Percentiles rank a stretch among this genome's conserved stretches.
phyloP scores from a whole-genome alignment of 2,329 filamentous ascomycete species.

The Magnaporthiopsis poae region DNA sequence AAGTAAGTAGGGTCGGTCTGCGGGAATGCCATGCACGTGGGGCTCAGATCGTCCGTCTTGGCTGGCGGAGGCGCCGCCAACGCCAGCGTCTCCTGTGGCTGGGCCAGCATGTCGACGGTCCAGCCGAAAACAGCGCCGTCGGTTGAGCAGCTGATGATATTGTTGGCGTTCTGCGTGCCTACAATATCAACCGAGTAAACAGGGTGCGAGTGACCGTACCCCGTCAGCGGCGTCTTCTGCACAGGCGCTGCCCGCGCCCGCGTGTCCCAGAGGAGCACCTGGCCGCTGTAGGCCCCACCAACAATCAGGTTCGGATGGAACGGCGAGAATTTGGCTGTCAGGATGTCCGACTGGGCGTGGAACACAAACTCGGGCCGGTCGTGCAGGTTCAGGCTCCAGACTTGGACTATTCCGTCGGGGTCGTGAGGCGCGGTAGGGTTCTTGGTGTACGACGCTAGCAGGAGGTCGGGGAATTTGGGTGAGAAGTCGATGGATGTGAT shows the following conservation, averaged over 20 bases:
- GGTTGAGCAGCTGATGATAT: conserved; percentile 93
- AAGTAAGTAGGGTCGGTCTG: conserved; percentile 95
- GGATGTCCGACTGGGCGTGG: conserved; percentile 87
- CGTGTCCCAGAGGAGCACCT: conserved; percentile 95
- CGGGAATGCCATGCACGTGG: conserved; percentile 89
- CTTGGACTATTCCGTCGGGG: conserved; percentile 82
- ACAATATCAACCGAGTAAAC: conserved; percentile 94
- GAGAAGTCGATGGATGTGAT: conserved; percentile 93
- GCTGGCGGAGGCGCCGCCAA: conserved; percentile 75
- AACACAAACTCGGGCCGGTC: conserved; percentile 93
- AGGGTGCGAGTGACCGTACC: conserved; percentile 89
- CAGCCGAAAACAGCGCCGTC: conserved; percentile 95
- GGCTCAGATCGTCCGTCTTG: conserved; percentile 88
- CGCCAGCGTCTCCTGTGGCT: conserved; percentile 88
- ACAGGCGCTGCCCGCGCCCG: conserved; percentile 80
- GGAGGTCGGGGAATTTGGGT: conserved; percentile 83
- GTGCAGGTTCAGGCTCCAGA: conserved; percentile 95
- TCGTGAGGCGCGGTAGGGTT: conserved; percentile 91
- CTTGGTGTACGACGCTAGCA: conserved; percentile 93
- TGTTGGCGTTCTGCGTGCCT: conserved; percentile 96
- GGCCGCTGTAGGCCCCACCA: conserved; percentile 90
- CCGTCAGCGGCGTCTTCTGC: conserved; percentile 90
- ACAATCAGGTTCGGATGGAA: conserved; percentile 95
- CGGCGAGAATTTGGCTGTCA: conserved; percentile 94
- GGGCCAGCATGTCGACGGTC: conserved; percentile 95